These are phyloP conservation scores for Bryoerythrophyllum caledonicum DNA, from an alignment of 225 moss, liverwort and hornwort genomes.

Conservation along the genomic window DNA sequence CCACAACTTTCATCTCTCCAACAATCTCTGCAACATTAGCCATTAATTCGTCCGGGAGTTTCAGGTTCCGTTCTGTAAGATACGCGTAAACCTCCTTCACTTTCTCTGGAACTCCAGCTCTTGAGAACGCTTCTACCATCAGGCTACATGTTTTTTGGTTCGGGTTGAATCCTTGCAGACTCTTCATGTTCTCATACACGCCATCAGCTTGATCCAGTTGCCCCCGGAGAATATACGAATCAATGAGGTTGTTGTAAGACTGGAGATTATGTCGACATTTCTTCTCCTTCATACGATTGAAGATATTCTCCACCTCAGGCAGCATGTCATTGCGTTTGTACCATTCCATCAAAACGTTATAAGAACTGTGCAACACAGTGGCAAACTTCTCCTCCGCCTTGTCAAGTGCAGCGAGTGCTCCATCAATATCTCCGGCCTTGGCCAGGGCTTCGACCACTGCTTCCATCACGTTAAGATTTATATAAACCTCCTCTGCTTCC, in stretches of 20 bases:
- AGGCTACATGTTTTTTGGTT: slow-evolving; percentile 67
- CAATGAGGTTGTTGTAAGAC: slow-evolving; percentile 67
- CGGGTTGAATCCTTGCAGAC: slow-evolving; percentile 40
- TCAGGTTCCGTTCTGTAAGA: slow-evolving; percentile 57
- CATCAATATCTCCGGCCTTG: slow-evolving; percentile 49
- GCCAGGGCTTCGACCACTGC: slow-evolving; percentile 63
- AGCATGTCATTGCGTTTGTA: slow-evolving; percentile 58
- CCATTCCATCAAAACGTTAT: slow-evolving; percentile 73
- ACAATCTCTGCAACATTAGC: slow-evolving; percentile 43
- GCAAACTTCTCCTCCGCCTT: slow-evolving; percentile 61
- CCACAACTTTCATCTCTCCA: too few relatives aligned
- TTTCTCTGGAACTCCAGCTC: slow-evolving; percentile 44
- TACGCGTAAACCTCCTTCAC: slow-evolving; percentile 56
- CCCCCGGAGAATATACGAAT: slow-evolving; percentile 59
- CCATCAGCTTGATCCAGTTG: slow-evolving; percentile 66
- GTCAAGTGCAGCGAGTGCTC: slow-evolving; percentile 56
- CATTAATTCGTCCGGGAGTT: slow-evolving; percentile 46
- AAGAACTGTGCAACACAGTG: slow-evolving; percentile 64
- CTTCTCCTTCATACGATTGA: slow-evolving; percentile 65
- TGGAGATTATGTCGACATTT: slow-evolving; percentile 71
- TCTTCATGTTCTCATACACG: slow-evolving; percentile 61
- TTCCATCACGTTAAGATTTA: slow-evolving; percentile 60
- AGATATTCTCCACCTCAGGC: slow-evolving; percentile 49
- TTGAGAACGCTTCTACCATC: slow-evolving; percentile 74
- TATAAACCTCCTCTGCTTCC: slow-evolving; percentile 46